Evolutionary conservation across 371 early-diverging fungal species (phyloP).

Genomic region (Umbelopsis sp.): DNA sequence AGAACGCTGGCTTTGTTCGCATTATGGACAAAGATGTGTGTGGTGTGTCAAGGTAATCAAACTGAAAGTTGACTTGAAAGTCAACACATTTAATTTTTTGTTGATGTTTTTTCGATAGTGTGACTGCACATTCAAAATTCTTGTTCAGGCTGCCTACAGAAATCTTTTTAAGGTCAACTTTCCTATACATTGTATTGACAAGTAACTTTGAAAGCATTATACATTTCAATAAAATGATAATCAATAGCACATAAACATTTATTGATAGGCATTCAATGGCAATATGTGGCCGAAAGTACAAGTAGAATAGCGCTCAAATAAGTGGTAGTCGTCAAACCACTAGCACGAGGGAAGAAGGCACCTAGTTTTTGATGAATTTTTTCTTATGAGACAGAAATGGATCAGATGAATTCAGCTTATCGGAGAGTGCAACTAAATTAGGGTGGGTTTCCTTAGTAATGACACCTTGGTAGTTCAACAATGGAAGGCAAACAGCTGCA

Average conservation of each 20-base stretch:
- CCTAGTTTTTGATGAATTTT: background rate
- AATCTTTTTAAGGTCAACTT: too few relatives aligned
- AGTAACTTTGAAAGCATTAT: too few relatives aligned
- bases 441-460: slow-evolving; percentile 17
- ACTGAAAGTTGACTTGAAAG: background rate
- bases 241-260: too few relatives aligned
- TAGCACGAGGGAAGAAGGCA: background rate
- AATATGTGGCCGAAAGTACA: too few relatives aligned
- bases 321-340: too few relatives aligned
- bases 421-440: background rate
- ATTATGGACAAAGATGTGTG: slow-evolving; percentile 22
- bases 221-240: too few relatives aligned
- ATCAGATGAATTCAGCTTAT: background rate
- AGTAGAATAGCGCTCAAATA: background rate
- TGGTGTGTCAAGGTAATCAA: background rate
- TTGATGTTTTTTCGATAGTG: background rate
- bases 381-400: background rate
- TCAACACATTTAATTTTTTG: background rate
- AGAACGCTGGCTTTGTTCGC: slow-evolving; percentile 56
- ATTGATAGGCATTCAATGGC: too few relatives aligned
- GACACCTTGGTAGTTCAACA: background rate
- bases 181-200: too few relatives aligned
- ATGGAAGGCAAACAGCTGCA: background rate
- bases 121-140: too few relatives aligned
- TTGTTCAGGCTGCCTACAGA: too few relatives aligned